Percentiles rank a stretch among this genome's conserved stretches.
Conservation (phyloP, 2,329 filamentous ascomycete species). For the Neonectria coccinea region DNA sequence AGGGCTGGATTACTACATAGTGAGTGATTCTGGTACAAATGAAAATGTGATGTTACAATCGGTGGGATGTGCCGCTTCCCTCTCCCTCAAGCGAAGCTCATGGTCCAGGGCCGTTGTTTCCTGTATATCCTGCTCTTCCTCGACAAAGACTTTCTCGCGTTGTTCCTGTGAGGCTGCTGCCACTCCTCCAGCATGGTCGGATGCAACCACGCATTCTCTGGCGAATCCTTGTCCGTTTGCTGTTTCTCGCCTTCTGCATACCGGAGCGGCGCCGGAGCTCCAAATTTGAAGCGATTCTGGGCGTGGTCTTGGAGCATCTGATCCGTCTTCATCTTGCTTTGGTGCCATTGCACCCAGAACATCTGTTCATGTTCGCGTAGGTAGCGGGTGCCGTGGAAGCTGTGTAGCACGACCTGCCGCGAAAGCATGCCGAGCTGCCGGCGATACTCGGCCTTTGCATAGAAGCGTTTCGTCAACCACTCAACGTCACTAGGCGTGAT, state of each 20-base stretch:
- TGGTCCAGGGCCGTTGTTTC: too few species aligned
- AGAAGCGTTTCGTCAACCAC: constrained; percentile 33
- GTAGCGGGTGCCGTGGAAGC: constrained; percentile 36
- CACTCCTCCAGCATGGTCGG: too few species aligned
- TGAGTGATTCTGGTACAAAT: too few species aligned
- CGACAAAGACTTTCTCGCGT: too few species aligned
- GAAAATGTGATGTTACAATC: too few species aligned
- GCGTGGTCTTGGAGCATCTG: constrained; percentile 11
- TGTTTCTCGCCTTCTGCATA: constrained; percentile 21
- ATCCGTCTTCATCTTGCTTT: constrained; percentile 25
- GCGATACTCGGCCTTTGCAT: constrained; percentile 26
- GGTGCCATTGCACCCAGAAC: constrained; percentile 36
- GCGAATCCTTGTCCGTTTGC: background rate
- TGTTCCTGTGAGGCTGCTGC: too few species aligned
- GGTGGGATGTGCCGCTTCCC: too few species aligned
- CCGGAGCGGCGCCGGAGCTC: constrained; percentile 23
- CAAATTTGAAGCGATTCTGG: constrained; percentile 26
- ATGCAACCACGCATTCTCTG: too few species aligned
- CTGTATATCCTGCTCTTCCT: too few species aligned
- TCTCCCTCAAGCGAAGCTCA: too few species aligned
- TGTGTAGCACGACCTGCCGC: constrained; percentile 31
- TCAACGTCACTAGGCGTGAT: constrained; percentile 29
- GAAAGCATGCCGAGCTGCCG: constrained; percentile 32
- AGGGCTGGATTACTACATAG: too few species aligned
- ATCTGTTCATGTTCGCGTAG: constrained; percentile 16